These are phyloP conservation scores for Alternaria angustiovoidea DNA, from an alignment of 2,329 filamentous ascomycete genomes.

Conservation along the genomic window DNA sequence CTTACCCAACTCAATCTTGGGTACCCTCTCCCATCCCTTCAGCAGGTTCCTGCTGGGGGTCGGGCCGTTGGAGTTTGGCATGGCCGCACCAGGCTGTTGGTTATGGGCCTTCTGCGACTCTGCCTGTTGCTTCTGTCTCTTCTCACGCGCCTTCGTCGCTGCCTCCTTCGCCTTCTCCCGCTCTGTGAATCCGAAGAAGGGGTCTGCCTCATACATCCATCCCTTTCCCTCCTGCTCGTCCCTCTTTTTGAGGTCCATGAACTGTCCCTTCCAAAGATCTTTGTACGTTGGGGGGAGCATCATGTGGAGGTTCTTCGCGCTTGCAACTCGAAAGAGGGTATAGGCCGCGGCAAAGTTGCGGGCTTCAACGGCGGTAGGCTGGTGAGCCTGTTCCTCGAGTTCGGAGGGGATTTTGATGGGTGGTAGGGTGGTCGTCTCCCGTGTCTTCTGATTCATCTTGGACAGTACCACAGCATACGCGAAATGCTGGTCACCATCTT, in stretches of 20 bases:
- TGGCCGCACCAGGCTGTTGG: conserved; percentile 42
- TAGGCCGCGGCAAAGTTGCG: conserved; percentile 93
- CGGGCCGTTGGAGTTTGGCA: conserved; percentile 37
- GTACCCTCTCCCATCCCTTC: conserved; percentile 82
- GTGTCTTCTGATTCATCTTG: conserved; percentile 79
- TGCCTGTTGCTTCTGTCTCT: conserved; percentile 64
- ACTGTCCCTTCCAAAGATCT: conserved; percentile 88
- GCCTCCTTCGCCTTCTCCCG: conserved; percentile 78
- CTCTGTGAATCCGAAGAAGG: conserved; percentile 82
- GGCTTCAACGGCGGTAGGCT: conserved; percentile 85
- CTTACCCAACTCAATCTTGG: conserved; percentile 92
- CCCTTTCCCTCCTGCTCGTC: conserved; percentile 78
- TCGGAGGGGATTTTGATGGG: conserved; percentile 81
- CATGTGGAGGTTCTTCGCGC: conserved; percentile 95
- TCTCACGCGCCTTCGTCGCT: conserved; percentile 80
- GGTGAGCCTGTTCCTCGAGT: conserved; percentile 77
- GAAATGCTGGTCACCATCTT: conserved; percentile 79
- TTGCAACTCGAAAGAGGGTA: conserved; percentile 88
- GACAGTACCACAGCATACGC: conserved; percentile 79
- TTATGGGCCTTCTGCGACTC: conserved; percentile 70
- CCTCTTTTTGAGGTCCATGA: conserved; percentile 79
- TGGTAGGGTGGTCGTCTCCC: conserved; percentile 76
- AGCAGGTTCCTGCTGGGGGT: conserved; percentile 56
- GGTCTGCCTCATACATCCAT: conserved; percentile 96
- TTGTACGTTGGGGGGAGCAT: conserved; percentile 91